Conservation (phyloP, 2,329 filamentous ascomycete genomes). For the Alternaria arborescens region DNA sequence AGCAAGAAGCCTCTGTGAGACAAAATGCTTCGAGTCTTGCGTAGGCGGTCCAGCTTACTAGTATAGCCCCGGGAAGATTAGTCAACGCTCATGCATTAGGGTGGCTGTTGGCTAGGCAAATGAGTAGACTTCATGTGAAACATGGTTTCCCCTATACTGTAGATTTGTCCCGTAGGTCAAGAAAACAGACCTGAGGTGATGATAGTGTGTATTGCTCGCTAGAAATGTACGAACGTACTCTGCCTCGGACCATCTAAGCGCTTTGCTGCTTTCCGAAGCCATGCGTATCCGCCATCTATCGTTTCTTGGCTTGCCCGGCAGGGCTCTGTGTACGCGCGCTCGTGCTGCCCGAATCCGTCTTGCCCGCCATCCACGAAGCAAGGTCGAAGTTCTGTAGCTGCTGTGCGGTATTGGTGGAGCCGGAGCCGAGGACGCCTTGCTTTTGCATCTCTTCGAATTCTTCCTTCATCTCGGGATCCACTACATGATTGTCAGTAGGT, state of each 20-base stretch:
- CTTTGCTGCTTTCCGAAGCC: not conserved
- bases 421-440: slow-evolving; percentile 67
- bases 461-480: slow-evolving; percentile 95
- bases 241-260: not conserved
- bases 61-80: not conserved
- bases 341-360: slow-evolving; percentile 40
- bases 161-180: no score
- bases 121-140: not conserved
- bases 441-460: slow-evolving; percentile 94
- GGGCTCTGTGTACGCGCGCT: slow-evolving; percentile 38
- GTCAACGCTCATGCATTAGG: not conserved
- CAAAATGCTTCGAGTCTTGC: not conserved
- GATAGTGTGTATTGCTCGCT: slow-evolving; percentile 4
- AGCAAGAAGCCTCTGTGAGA: not conserved
- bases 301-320: slow-evolving; percentile 38
- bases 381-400: slow-evolving; percentile 71
- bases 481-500: slow-evolving; percentile 58
- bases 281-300: slow-evolving; percentile 15
- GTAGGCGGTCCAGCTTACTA: not conserved
- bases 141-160: no score
- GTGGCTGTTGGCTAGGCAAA: not conserved
- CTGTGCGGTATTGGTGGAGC: slow-evolving; percentile 54
- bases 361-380: slow-evolving; percentile 73
- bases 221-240: not conserved
- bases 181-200: not conserved